phyloP scores from a whole-genome alignment of 2,329 filamentous ascomycete species.

The Tolypocladium tundrense region DNA sequence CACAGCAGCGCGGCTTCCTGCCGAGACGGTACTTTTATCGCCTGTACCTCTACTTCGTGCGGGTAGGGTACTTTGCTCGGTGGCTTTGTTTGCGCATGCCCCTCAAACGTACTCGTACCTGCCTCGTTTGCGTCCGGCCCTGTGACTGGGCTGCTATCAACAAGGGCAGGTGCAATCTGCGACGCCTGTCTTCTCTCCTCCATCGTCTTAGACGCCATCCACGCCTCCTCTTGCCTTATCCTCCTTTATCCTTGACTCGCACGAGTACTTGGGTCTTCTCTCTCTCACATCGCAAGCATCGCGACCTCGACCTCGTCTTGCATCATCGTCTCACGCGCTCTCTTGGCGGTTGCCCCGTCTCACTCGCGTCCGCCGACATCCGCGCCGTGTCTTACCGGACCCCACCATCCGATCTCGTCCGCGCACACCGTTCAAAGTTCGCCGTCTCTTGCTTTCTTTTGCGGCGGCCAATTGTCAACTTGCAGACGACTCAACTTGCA shows the following conservation, averaged over 20 bases:
- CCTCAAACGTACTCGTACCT: background rate
- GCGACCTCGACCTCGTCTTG: background rate
- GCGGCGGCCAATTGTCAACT: slow-evolving; percentile 2
- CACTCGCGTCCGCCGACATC: background rate
- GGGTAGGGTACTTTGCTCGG: background rate
- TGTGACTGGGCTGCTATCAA: background rate
- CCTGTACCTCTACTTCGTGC: background rate
- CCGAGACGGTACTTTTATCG: background rate
- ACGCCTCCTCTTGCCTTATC: background rate
- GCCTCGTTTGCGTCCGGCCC: background rate
- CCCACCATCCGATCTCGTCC: slow-evolving; percentile 2
- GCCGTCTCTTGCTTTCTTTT: background rate
- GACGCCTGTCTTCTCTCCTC: background rate
- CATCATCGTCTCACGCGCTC: background rate
- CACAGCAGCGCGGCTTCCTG: background rate
- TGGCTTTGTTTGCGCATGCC: background rate
- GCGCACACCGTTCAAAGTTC: background rate
- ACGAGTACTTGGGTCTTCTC: background rate
- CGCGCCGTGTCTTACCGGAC: slow-evolving; percentile 3
- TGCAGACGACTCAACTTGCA: background rate
- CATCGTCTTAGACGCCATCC: background rate
- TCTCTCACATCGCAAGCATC: background rate
- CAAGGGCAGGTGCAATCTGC: background rate
- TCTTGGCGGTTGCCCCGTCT: background rate
- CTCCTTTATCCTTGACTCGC: background rate